Conservation (phyloP, 2,329 filamentous ascomycete genomes). For the Hansfordia pulvinata region DNA sequence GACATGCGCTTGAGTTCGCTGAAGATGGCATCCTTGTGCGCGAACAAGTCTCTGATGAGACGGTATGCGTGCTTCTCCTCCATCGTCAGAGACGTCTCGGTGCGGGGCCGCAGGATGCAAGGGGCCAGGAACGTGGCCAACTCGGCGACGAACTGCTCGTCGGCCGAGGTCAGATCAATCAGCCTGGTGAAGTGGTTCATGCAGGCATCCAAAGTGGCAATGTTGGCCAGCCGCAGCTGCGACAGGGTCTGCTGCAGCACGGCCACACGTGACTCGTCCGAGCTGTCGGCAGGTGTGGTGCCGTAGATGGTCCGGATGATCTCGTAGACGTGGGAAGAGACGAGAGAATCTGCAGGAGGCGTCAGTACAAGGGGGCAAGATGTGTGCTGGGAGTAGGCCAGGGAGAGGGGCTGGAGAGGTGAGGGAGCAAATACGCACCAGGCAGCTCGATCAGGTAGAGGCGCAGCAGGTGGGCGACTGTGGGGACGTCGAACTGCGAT, state of each 20-base stretch:
- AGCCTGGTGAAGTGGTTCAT: constrained; percentile 97
- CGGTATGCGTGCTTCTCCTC: constrained; percentile 90
- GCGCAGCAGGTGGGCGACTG: constrained; percentile 84
- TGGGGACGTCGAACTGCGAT: constrained; percentile 82
- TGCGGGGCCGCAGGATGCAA: constrained; percentile 76
- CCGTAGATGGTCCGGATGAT: constrained; percentile 96
- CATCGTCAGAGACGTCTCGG: constrained; percentile 82
- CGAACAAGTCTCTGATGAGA: constrained; percentile 80
- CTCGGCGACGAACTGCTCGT: constrained; percentile 67
- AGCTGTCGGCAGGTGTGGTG: constrained; percentile 61
- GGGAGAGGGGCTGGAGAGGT: no score
- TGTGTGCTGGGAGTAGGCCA: no score
- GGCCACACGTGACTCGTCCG: constrained; percentile 68
- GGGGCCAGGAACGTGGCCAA: constrained; percentile 67
- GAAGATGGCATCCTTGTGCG: constrained; percentile 91
- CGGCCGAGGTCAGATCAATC: constrained; percentile 91
- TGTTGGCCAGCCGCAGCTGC: constrained; percentile 89
- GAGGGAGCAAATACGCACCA: constrained; percentile 38
- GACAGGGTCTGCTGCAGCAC: constrained; percentile 93
- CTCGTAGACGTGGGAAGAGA: constrained; percentile 96
- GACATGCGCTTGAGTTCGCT: constrained; percentile 88
- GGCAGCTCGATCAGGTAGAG: constrained; percentile 91
- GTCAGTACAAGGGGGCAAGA: constrained; percentile 11
- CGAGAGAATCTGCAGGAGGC: constrained; percentile 63
- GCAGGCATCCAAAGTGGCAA: constrained; percentile 94